Base-by-base conservation (phyloP, 2,329 filamentous ascomycete species). In the Penicillium sp. region DNA sequence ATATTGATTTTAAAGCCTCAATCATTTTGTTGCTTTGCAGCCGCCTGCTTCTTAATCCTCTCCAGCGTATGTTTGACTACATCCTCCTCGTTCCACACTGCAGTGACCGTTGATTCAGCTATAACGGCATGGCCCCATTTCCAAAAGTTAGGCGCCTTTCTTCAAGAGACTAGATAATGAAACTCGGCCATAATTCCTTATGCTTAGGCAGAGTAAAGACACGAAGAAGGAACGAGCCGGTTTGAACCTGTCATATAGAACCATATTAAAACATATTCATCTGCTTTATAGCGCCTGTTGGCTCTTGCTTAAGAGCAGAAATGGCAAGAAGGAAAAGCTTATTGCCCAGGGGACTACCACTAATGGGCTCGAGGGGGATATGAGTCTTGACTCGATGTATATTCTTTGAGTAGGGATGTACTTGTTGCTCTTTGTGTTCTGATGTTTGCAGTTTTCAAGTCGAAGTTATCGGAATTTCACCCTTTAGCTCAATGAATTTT, bases 351-450 rank as follows among this genome's bases (percentile, higher is more conserved):
- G 53, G 4, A 47, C 47, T 20, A 56, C 53, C 38, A 24, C 53
- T 2, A 56, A 56, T 50, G 28, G 28, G 14, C 14, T 46, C 2
- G 53, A 56, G 18, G 53, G 47, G 12, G 53, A 56, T 38, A 50
- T 6, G 26, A 50, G 47, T 21, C 47, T 56, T 33, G 53, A 46
- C 6, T 24, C 53, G 6, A 56, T 56, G 53, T 56, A 56, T 3
- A 56, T 56, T 46, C 53, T 56, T 45, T 55, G 38, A 52, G n/a
- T n/a, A n/a, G n/a, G n/a, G n/a, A n/a, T n/a, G n/a, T n/a, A n/a
- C n/a, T n/a, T n/a, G n/a, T n/a, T n/a, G n/a, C n/a, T n/a, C n/a
- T n/a, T n/a, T n/a, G n/a, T n/a, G n/a, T n/a, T n/a, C n/a, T n/a
- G n/a, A n/a, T n/a, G n/a, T n/a, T n/a, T n/a, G n/a, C n/a, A n/a